phyloP scores from a whole-genome alignment of 2,329 filamentous ascomycete species.

The Spiromastix sp. region DNA sequence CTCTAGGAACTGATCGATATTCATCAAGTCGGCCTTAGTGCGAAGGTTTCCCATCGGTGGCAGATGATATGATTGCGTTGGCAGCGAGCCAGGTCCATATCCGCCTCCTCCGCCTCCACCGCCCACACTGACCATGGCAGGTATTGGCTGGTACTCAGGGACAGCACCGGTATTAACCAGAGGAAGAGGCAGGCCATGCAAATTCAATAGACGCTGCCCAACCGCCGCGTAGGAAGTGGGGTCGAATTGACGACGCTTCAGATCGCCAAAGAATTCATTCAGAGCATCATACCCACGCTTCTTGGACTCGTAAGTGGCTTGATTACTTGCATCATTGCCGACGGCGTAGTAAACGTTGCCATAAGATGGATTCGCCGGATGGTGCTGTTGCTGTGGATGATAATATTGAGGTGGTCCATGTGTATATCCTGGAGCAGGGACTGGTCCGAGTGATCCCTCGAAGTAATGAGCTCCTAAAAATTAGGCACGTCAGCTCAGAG shows the following conservation, averaged over 20 bases:
- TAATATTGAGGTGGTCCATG: slow-evolving; percentile 42
- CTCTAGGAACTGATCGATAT: slow-evolving; percentile 89
- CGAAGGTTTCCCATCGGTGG: slow-evolving; percentile 79
- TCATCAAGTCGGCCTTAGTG: slow-evolving; percentile 86
- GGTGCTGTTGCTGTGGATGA: slow-evolving; percentile 38
- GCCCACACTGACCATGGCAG: slow-evolving; percentile 46
- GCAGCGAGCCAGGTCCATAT: slow-evolving; percentile 48
- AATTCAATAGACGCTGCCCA: slow-evolving; percentile 73
- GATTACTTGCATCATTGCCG: slow-evolving; percentile 58
- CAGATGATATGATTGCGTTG: slow-evolving; percentile 72
- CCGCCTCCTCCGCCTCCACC: slow-evolving; percentile 39
- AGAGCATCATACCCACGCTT: slow-evolving; percentile 81
- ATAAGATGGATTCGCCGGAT: slow-evolving; percentile 50
- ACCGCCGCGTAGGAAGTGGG: slow-evolving; percentile 84
- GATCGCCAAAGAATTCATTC: slow-evolving; percentile 87
- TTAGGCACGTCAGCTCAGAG: slow-evolving; percentile 11
- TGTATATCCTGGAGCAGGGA: slow-evolving; percentile 30
- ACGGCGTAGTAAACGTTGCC: slow-evolving; percentile 69
- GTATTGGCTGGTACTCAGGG: slow-evolving; percentile 43
- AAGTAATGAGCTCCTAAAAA: slow-evolving; percentile 45
- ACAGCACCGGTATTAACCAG: slow-evolving; percentile 45
- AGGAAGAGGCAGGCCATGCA: slow-evolving; percentile 59
- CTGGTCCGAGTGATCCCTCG: slow-evolving; percentile 39
- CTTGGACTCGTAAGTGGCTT: slow-evolving; percentile 56
- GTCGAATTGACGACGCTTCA: slow-evolving; percentile 85